Base-by-base conservation (phyloP, 768 basidiomycete genomes). In the Suillus discolor region DNA sequence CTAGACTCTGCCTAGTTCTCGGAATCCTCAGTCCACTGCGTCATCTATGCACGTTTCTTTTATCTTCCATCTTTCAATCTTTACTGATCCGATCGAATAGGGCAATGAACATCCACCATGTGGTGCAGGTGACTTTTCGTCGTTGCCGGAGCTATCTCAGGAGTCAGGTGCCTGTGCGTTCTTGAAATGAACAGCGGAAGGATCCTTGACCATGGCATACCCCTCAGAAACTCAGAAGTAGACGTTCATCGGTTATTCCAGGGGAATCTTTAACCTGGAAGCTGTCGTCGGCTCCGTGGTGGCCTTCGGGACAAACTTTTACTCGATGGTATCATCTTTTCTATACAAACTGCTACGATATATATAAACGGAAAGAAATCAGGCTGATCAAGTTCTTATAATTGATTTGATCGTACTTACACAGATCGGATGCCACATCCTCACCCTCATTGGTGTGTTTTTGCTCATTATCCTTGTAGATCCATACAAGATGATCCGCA, bases 171-270 rank as follows among this genome's bases (percentile, higher is more conserved):
- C 93, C 57, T 91, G 88, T 70, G 92, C 85, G 11, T 84, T 81
- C 25, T 72, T 94, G 53, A 78, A 93, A 12, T 94, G 92, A 93
- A 89, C 91, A 0, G 90, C 92, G 1, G 92, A 94, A 71, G 93
- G 92, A n/a, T 89, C 86, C 23, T 79, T 94, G 65, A 93, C 93
- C 87, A 78, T 95, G 75, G 86, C 91, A 4, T 94, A 93, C 74
- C 90, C 92, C 0, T 92, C 90, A 0, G 92, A 94, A 73, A 72
- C 76, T 55, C 86, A 93, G 74, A 94, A 94, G 75, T 92, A 91
- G 20, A 79, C 77, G 38, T 93, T 84, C 76, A 92, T 94, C 60
- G 88, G 84, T 47, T 85, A 92, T 54, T 94, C 93, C 79, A 94
- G 93, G 93, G 78, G 84, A 54, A 90, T 94, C 67, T 94, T 94